phyloP scores from a whole-genome alignment of 805 yeast genomes.

The Ogataea degrootiae region DNA sequence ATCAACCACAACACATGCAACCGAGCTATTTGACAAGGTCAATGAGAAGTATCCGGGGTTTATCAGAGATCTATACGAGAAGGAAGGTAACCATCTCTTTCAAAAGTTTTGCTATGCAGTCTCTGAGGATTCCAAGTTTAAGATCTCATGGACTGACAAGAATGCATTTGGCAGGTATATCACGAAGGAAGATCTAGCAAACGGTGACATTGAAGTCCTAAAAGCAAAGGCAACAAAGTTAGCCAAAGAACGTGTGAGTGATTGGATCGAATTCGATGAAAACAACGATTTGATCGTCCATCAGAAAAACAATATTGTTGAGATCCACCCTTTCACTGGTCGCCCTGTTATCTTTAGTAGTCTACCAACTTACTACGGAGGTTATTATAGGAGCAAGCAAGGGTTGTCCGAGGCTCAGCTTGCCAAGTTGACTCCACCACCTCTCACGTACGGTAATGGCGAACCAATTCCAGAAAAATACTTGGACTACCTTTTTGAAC shows the following conservation, averaged over 20 bases:
- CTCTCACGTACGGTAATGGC: conserved; percentile 20
- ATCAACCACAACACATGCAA: conserved; percentile 19
- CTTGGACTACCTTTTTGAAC: conserved; percentile 18
- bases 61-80: conserved; percentile 11
- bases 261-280: conserved; percentile 8
- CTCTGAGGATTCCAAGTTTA: conserved; percentile 5
- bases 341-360: conserved; percentile 21
- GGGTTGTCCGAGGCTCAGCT: neutral
- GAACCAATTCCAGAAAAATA: conserved; percentile 18
- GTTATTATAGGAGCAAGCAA: conserved; percentile 7
- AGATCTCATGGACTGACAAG: conserved; percentile 11
- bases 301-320: conserved; percentile 6
- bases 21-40: conserved; percentile 19
- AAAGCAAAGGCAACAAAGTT: conserved; percentile 6
- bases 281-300: conserved; percentile 10
- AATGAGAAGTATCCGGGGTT: conserved; percentile 21
- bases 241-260: conserved; percentile 8
- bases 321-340: conserved; percentile 5
- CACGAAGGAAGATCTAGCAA: conserved; percentile 2
- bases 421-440: conserved; percentile 2
- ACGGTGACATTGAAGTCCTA: conserved; percentile 1
- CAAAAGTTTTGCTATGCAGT: conserved; percentile 7
- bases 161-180: conserved; percentile 10
- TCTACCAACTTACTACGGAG: conserved; percentile 18
- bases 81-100: conserved; percentile 8